Conservation (phyloP, 257 asterid species). For the Rauvolfia tetraphylla region DNA sequence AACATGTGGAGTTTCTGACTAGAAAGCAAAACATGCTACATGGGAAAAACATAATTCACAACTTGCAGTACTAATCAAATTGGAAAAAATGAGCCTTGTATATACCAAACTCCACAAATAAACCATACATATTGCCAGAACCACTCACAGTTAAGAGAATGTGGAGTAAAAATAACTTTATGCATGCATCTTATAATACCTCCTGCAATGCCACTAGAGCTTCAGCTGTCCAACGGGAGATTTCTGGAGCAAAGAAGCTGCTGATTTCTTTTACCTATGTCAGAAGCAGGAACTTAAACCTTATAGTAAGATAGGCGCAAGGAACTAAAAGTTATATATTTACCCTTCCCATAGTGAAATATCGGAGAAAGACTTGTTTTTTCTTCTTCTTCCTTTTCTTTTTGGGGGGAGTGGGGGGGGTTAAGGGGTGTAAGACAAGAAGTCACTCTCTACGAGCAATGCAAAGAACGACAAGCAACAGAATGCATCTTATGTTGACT, state of each 20-base stretch:
- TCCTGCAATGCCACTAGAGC: constrained; percentile 84
- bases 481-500: neutral
- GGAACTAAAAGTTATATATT: neutral
- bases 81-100: neutral
- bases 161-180: neutral
- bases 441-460: neutral
- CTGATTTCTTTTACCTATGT: constrained; percentile 71
- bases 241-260: constrained; percentile 38
- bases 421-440: neutral
- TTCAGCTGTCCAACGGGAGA: constrained; percentile 89
- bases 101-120: neutral
- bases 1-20: neutral
- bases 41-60: neutral
- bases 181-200: constrained; percentile 43
- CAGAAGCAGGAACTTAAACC: neutral
- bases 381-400: neutral
- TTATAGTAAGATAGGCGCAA: neutral
- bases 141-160: neutral
- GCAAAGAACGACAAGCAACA: neutral
- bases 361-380: neutral
- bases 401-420: neutral
- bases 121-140: neutral
- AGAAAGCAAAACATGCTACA: neutral
- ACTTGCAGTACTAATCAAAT: neutral
- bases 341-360: neutral